Percentiles rank a stretch among this genome's conserved stretches.
Conservation (phyloP, 2,329 filamentous ascomycete genomes). For the Arthroderma uncinatum region DNA sequence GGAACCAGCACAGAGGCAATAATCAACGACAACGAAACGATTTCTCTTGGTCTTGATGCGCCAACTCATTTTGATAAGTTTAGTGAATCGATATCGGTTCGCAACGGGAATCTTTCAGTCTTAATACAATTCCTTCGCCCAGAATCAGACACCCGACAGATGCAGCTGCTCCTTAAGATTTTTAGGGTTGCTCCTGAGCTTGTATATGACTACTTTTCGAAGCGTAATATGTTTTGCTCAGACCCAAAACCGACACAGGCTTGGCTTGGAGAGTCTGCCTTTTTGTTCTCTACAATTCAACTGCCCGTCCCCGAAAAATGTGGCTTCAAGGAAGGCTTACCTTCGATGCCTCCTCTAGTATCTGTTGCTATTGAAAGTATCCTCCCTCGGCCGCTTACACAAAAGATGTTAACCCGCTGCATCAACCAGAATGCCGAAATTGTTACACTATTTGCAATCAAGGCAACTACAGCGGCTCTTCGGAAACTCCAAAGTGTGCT, state of each 20-base stretch:
- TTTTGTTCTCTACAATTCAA: slow-evolving; percentile 70
- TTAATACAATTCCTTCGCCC: slow-evolving; percentile 71
- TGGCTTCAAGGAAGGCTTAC: slow-evolving; percentile 53
- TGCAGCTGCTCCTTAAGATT: slow-evolving; percentile 66
- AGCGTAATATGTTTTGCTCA: slow-evolving; percentile 68
- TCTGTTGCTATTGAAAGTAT: slow-evolving; percentile 75
- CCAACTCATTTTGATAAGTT: slow-evolving; percentile 60
- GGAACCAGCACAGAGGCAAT: slow-evolving; percentile 50
- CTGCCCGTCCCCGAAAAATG: slow-evolving; percentile 62
- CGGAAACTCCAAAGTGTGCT: slow-evolving; percentile 61
- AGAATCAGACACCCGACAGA: slow-evolving; percentile 69
- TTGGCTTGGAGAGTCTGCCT: slow-evolving; percentile 88
- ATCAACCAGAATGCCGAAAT: slow-evolving; percentile 66
- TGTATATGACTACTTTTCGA: slow-evolving; percentile 74
- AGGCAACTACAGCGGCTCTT: slow-evolving; percentile 66
- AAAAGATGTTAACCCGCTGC: slow-evolving; percentile 68
- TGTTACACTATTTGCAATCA: slow-evolving; percentile 71
- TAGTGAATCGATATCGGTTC: slow-evolving; percentile 54
- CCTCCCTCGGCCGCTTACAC: slow-evolving; percentile 67
- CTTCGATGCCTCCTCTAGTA: slow-evolving; percentile 62
- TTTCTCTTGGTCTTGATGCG: slow-evolving; percentile 57
- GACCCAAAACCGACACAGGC: slow-evolving; percentile 86
- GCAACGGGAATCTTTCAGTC: slow-evolving; percentile 67
- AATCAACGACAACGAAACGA: slow-evolving; percentile 37
- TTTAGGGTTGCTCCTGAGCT: slow-evolving; percentile 77